Percentiles rank a stretch among this genome's conserved stretches.
These are phyloP conservation scores for Coemansia sp. DNA, from an alignment of 192 early-diverging fungal genomes.

Conservation along the genomic window DNA sequence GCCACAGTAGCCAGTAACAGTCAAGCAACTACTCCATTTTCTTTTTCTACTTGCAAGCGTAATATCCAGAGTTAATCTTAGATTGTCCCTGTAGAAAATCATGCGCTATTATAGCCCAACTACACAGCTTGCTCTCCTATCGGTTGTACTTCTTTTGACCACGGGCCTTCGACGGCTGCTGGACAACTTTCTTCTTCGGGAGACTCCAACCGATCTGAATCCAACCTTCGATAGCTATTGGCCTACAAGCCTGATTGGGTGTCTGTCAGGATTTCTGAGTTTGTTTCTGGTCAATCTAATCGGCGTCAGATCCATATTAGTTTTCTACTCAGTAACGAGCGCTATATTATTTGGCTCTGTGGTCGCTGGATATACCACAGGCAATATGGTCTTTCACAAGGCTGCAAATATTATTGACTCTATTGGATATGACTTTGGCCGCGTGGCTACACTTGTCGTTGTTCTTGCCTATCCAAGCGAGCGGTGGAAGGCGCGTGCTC, in stretches of 20 bases:
- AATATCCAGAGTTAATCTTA: too few species aligned
- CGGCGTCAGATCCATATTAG: slow-evolving; percentile 24
- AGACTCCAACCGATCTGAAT: slow-evolving; percentile 27
- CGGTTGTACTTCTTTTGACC: slow-evolving; percentile 20
- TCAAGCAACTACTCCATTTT: too few species aligned
- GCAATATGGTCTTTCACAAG: slow-evolving; percentile 8
- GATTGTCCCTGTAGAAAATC: too few species aligned
- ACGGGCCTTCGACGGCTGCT: slow-evolving; percentile 24
- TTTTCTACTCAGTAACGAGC: slow-evolving; percentile 25
- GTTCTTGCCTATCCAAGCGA: slow-evolving; percentile 40
- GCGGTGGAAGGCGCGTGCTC: slow-evolving; percentile 32
- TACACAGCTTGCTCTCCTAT: slow-evolving; percentile 26
- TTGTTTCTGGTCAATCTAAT: slow-evolving; percentile 33
- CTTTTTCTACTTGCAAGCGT: too few species aligned
- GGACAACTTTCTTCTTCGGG: slow-evolving; percentile 20
- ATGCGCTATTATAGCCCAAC: slow-evolving; percentile 30
- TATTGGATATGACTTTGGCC: slow-evolving; percentile 21
- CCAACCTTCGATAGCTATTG: slow-evolving; percentile 25
- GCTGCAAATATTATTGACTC: slow-evolving; percentile 14
- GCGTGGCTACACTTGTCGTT: slow-evolving; percentile 33
- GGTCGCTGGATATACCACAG: slow-evolving; percentile 21
- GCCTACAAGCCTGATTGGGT: slow-evolving; percentile 28
- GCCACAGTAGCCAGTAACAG: too few species aligned
- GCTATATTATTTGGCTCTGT: slow-evolving; percentile 22
- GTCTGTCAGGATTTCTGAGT: slow-evolving; percentile 22